Evolutionary conservation across 352 stramenopile genomes (phyloP).

Genomic region (Phytophthora agathidicida): DNA sequence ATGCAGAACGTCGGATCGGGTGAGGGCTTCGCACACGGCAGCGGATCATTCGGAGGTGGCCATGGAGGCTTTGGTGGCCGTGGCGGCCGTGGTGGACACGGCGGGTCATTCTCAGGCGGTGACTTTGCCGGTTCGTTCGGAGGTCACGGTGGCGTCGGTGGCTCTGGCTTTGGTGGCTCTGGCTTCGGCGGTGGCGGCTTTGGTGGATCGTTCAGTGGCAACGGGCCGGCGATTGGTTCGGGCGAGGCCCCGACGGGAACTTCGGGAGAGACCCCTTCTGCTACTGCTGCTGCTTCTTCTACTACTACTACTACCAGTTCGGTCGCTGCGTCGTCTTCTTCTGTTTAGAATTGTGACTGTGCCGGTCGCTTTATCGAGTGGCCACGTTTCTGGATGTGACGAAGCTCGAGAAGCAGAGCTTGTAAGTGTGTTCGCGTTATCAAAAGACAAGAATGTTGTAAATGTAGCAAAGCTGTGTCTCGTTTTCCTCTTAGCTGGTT

Average conservation of each 20-base stretch:
- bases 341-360: background rate
- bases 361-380: background rate
- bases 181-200: slow-evolving; percentile 13
- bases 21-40: slow-evolving; percentile 5
- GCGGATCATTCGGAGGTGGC: slow-evolving; percentile 16
- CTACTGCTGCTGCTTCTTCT: background rate
- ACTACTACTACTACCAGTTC: slow-evolving; percentile 4
- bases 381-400: slow-evolving; percentile 12
- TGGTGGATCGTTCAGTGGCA: slow-evolving; percentile 4
- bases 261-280: slow-evolving; percentile 1
- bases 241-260: slow-evolving; percentile 10
- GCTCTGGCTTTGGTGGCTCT: slow-evolving; percentile 11
- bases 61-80: background rate
- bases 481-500: too few relatives aligned
- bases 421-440: background rate
- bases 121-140: slow-evolving; percentile 14
- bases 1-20: slow-evolving; percentile 30
- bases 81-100: background rate
- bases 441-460: too few relatives aligned
- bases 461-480: background rate
- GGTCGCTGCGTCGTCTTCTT: slow-evolving; percentile 5
- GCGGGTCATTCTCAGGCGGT: slow-evolving; percentile 7
- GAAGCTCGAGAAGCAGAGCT: slow-evolving; percentile 23
- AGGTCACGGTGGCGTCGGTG: background rate
- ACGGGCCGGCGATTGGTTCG: slow-evolving; percentile 19